Evolutionary conservation across 805 yeast genomes (phyloP).

Genomic region (Priceomyces fermenticarens): DNA sequence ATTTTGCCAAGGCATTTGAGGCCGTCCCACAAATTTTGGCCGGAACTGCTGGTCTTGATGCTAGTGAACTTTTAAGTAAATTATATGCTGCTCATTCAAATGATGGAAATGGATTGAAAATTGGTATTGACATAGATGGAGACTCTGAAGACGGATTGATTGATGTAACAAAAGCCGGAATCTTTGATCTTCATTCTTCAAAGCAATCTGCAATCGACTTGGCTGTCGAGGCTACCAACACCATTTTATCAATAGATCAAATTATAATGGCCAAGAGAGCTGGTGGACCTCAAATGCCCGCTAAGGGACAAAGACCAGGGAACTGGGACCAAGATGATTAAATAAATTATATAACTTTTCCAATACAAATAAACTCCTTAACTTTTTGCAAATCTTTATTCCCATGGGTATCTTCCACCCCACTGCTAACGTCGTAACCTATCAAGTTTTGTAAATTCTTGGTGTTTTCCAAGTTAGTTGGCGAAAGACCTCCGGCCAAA

Average conservation of each 20-base stretch:
- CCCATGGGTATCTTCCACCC: constrained; percentile 77
- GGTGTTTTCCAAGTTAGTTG: constrained; percentile 66
- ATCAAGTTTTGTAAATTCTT: constrained; percentile 52
- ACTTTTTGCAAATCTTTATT: constrained; percentile 68
- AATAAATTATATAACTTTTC: constrained; percentile 24
- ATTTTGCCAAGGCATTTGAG: constrained; percentile 92
- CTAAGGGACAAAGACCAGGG: constrained; percentile 69
- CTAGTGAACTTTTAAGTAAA: constrained; percentile 84
- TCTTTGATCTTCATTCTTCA: constrained; percentile 75
- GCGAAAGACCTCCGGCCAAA: constrained; percentile 87
- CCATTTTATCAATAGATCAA: constrained; percentile 90
- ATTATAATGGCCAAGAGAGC: constrained; percentile 99
- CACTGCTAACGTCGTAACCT: constrained; percentile 95
- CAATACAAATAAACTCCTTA: constrained; percentile 52
- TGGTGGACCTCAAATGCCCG: constrained; percentile 92
- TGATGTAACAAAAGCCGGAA: constrained; percentile 66
- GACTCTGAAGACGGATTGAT: constrained; percentile 58
- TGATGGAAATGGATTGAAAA: constrained; percentile 35
- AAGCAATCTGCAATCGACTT: constrained; percentile 86
- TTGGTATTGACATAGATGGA: constrained; percentile 76
- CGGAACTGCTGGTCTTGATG: constrained; percentile 90
- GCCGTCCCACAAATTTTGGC: constrained; percentile 89
- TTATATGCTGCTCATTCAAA: constrained; percentile 81
- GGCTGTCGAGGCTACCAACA: constrained; percentile 93
- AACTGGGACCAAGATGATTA: constrained; percentile 95